Conservation (phyloP, 1,284 basidiomycete genomes). For the Thelephora terrestris region DNA sequence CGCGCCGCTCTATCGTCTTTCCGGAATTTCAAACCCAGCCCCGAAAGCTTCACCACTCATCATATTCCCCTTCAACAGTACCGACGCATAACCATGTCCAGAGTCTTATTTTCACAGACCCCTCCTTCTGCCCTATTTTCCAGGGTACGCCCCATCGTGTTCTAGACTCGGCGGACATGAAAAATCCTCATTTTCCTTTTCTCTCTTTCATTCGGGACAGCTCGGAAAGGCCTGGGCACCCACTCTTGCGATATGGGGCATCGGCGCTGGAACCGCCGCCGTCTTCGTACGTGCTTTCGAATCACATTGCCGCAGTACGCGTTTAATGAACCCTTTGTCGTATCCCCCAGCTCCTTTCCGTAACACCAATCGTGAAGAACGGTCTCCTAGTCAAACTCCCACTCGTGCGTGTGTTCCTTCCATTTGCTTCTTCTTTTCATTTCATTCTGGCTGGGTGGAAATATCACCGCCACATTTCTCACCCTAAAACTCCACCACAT, state of each 20-base stretch:
- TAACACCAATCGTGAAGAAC: slow-evolving; percentile 34
- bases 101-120: neutral
- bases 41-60: too few relatives aligned
- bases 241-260: slow-evolving; percentile 57
- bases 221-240: slow-evolving; percentile 42
- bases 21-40: neutral
- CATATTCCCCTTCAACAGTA: neutral
- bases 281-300: slow-evolving; percentile 42
- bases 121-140: neutral
- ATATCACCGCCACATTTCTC: too few relatives aligned
- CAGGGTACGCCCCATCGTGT: slow-evolving; percentile 11
- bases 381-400: slow-evolving; percentile 32
- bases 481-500: neutral
- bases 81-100: neutral
- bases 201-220: slow-evolving; percentile 11
- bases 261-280: slow-evolving; percentile 52
- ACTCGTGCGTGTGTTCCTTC: slow-evolving; percentile 24
- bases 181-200: neutral
- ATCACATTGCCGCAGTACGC: neutral
- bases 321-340: neutral
- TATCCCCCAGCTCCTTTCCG: slow-evolving; percentile 27
- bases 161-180: neutral
- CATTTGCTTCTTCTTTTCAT: slow-evolving; percentile 2
- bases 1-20: neutral
- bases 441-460: neutral